Evolutionary conservation across 768 basidiomycete genomes (phyloP).

Genomic region (Mycena polygramma): DNA sequence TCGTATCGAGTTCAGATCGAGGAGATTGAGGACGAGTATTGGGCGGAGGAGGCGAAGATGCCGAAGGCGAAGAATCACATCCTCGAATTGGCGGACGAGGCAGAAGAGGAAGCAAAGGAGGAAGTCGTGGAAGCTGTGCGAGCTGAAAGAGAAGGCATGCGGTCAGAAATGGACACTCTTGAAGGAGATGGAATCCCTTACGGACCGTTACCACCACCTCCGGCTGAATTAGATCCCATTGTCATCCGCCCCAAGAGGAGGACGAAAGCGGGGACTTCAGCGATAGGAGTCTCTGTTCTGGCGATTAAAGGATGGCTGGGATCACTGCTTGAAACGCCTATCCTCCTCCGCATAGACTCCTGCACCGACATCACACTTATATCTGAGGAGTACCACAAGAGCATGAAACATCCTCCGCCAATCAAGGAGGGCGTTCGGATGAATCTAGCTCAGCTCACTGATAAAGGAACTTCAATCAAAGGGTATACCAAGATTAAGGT

Average conservation of each 20-base stretch:
- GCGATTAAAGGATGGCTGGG: background rate
- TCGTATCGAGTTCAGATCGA: background rate
- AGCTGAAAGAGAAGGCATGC: too few relatives aligned
- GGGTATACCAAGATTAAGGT: background rate
- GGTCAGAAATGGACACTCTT: too few relatives aligned
- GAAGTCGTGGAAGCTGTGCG: too few relatives aligned
- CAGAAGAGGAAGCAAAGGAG: background rate
- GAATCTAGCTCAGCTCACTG: background rate
- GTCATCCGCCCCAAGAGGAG: too few relatives aligned
- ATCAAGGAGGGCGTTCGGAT: too few relatives aligned
- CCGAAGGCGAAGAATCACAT: background rate
- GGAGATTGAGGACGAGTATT: slow-evolving; percentile 9
- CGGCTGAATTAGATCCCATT: too few relatives aligned
- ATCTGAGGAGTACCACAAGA: background rate
- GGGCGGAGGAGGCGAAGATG: background rate
- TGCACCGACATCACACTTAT: background rate
- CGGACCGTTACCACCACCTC: too few relatives aligned
- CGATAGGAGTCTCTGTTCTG: background rate
- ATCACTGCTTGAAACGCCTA: background rate
- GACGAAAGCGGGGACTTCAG: background rate
- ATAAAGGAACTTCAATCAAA: background rate
- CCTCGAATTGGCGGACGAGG: background rate
- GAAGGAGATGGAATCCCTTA: too few relatives aligned
- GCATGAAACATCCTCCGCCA: background rate
- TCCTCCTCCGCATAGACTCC: background rate